Percentiles rank a stretch among this genome's conserved stretches.
These are phyloP conservation scores for Macadamia integrifolia DNA, from an alignment of 164 flowering plant genomes.

Conservation along the genomic window DNA sequence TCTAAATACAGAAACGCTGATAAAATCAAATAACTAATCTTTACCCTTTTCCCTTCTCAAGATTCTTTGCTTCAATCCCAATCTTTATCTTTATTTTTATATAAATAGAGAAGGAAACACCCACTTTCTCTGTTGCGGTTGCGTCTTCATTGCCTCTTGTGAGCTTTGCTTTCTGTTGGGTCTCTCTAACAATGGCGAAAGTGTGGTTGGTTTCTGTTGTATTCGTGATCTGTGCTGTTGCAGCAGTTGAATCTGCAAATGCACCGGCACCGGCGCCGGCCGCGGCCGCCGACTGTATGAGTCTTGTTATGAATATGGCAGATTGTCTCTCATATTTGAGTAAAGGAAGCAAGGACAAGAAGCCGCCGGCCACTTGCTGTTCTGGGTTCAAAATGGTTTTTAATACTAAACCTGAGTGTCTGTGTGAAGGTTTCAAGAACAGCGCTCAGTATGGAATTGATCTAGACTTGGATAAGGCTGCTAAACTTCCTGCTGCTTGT, in stretches of 20 bases:
- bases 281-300: slow-evolving; percentile 49
- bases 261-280: slow-evolving; percentile 36
- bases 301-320: slow-evolving; percentile 42
- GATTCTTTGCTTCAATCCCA: no score
- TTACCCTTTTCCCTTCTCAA: neutral
- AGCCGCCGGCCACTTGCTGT: slow-evolving; percentile 61
- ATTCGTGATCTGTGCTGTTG: slow-evolving; percentile 13
- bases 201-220: neutral
- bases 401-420: slow-evolving; percentile 42
- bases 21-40: no score
- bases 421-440: slow-evolving; percentile 54
- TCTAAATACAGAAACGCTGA: no score
- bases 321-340: slow-evolving; percentile 56
- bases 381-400: slow-evolving; percentile 60
- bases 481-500: slow-evolving; percentile 58
- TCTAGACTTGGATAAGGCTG: slow-evolving; percentile 51
- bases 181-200: slow-evolving; percentile 10
- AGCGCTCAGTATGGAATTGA: slow-evolving; percentile 51
- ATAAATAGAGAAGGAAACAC: no score
- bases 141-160: neutral
- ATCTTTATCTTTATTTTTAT: neutral
- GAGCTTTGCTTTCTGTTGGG: no score
- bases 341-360: slow-evolving; percentile 39
- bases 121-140: neutral
- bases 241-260: slow-evolving; percentile 11